These are phyloP conservation scores for Thielaviopsis musarum DNA, from an alignment of 2,329 filamentous ascomycete species.

Conservation along the genomic window DNA sequence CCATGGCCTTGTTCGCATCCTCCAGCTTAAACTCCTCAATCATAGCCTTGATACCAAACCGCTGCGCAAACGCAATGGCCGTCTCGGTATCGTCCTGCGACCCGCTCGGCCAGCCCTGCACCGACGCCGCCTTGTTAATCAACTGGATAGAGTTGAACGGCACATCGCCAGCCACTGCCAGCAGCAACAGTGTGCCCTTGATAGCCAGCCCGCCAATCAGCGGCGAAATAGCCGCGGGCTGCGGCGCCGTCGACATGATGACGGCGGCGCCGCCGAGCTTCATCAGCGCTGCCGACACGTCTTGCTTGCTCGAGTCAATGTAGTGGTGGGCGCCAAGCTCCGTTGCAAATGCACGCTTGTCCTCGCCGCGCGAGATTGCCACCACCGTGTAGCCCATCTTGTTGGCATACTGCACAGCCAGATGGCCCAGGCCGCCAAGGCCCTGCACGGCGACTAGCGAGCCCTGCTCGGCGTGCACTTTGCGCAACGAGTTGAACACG, in stretches of 20 bases:
- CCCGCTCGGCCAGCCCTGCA: conserved; percentile 48
- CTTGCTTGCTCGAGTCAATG: conserved; percentile 33
- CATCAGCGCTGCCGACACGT: conserved; percentile 30
- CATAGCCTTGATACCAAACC: conserved; percentile 46
- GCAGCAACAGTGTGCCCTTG: conserved; percentile 41
- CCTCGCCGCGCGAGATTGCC: conserved; percentile 47
- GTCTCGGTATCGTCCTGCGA: conserved; percentile 47
- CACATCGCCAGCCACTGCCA: conserved; percentile 30
- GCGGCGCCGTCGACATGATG: conserved; percentile 47
- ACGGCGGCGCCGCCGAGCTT: conserved; percentile 44
- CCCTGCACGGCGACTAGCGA: conserved; percentile 45
- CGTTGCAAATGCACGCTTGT: conserved; percentile 50
- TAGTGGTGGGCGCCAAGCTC: conserved; percentile 28
- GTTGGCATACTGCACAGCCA: conserved; percentile 59
- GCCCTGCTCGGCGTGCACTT: conserved; percentile 34
- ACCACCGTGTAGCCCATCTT: conserved; percentile 62
- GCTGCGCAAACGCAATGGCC: conserved; percentile 46
- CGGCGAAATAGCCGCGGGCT: conserved; percentile 34
- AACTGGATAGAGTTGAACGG: conserved; percentile 26
- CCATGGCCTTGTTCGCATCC: conserved; percentile 28
- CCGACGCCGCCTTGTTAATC: conserved; percentile 34
- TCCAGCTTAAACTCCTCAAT: conserved; percentile 46
- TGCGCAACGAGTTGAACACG: conserved; percentile 42
- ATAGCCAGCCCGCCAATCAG: conserved; percentile 36
- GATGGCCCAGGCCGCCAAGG: conserved; percentile 58